phyloP scores from a whole-genome alignment of 495 filamentous ascomycete genomes.

The Letharia lupina region DNA sequence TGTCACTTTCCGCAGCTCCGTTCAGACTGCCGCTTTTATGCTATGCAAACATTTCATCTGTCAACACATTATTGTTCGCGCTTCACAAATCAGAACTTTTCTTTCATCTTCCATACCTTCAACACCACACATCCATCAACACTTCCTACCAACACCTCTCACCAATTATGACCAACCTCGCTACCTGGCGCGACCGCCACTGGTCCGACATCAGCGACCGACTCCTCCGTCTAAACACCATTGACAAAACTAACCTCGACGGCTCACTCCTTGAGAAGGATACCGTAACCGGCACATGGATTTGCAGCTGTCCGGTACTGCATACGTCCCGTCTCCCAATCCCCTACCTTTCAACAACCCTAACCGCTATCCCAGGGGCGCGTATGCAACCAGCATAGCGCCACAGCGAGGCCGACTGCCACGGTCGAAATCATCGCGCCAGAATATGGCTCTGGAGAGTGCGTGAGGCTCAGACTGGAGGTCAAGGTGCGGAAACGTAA shows the following conservation, averaged over 20 bases:
- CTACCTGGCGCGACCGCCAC: neutral
- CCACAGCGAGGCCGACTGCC: neutral
- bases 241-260: neutral
- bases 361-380: neutral
- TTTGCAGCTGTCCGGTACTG: neutral
- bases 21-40: neutral
- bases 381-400: neutral
- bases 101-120: neutral
- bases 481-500: neutral
- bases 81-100: neutral
- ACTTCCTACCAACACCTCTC: neutral
- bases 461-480: neutral
- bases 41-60: neutral
- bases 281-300: neutral
- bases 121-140: neutral
- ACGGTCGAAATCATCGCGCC: neutral
- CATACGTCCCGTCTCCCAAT: neutral
- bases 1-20: neutral
- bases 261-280: neutral
- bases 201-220: neutral
- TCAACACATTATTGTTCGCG: neutral
- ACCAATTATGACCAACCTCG: neutral
- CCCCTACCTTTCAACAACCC: too few species aligned
- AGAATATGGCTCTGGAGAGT: neutral
- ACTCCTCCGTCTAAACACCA: neutral